Evolutionary conservation across 768 basidiomycete species (phyloP).

Genomic region (Rhodosporidiobolus odoratus): DNA sequence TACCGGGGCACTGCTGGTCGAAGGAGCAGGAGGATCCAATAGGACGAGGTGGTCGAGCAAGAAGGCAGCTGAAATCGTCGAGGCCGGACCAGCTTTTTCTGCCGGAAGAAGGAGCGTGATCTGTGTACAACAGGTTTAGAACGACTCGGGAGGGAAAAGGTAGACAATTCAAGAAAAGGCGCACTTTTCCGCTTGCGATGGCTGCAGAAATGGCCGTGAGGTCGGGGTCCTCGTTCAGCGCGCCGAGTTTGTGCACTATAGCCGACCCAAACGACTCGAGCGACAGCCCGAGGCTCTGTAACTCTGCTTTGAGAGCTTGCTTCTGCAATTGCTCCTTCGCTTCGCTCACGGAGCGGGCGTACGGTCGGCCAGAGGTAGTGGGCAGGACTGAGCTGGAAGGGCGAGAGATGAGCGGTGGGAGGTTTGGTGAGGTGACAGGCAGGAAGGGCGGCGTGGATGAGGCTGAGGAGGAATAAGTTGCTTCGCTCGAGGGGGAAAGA

Average conservation of each 20-base stretch:
- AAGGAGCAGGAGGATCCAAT: conserved; percentile 53
- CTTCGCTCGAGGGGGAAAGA: neutral
- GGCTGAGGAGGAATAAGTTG: conserved; percentile 6
- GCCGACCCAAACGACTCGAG: conserved; percentile 65
- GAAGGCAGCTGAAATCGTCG: conserved; percentile 63
- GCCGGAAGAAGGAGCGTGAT: conserved; percentile 75
- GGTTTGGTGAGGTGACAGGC: conserved; percentile 3
- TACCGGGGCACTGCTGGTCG: conserved; percentile 24
- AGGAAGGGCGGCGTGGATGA: conserved; percentile 23
- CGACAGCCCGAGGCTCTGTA: conserved; percentile 64
- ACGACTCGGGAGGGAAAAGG: neutral
- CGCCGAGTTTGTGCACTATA: conserved; percentile 49
- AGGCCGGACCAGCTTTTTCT: conserved; percentile 52
- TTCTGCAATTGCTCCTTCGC: conserved; percentile 54
- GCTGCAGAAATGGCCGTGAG: conserved; percentile 68
- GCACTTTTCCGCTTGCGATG: conserved; percentile 63
- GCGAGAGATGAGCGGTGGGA: conserved; percentile 33
- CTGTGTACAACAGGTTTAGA: conserved; percentile 48
- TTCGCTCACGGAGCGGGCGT: conserved; percentile 27
- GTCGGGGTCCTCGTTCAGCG: conserved; percentile 54
- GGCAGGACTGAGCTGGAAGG: conserved; percentile 31
- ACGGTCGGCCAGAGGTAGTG: neutral
- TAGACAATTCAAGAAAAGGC: conserved; percentile 37
- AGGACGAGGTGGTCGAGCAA: conserved; percentile 76
- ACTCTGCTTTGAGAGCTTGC: conserved; percentile 67